Evolutionary conservation across 805 yeast species (phyloP).

Genomic region (Candida saitoana): DNA sequence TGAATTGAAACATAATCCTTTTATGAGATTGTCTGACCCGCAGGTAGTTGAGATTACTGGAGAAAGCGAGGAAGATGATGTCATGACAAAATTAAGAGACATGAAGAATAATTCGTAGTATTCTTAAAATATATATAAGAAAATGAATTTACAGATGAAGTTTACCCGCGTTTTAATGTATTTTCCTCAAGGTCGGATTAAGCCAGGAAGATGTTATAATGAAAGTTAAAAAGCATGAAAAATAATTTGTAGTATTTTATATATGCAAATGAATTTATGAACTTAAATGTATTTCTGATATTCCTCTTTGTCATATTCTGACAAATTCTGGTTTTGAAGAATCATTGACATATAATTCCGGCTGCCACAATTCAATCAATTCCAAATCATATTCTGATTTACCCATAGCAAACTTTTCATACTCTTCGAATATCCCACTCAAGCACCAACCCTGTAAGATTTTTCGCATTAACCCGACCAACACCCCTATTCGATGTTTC

Average conservation of each 20-base stretch:
- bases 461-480: slow-evolving; percentile 88
- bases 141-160: too few species aligned
- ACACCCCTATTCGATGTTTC: slow-evolving; percentile 91
- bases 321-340: slow-evolving; percentile 63
- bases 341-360: slow-evolving; percentile 47
- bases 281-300: too few species aligned
- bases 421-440: slow-evolving; percentile 91
- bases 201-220: too few species aligned
- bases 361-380: slow-evolving; percentile 79
- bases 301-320: slow-evolving; percentile 22
- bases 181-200: too few species aligned
- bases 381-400: slow-evolving; percentile 91
- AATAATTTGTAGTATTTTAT: too few species aligned
- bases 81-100: slow-evolving; percentile 71
- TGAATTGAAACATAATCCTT: slow-evolving; percentile 82
- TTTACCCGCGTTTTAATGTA: too few species aligned
- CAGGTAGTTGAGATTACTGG: slow-evolving; percentile 59
- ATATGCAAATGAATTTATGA: background rate
- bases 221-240: background rate
- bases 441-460: slow-evolving; percentile 88
- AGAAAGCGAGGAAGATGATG: slow-evolving; percentile 42
- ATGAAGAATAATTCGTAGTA: slow-evolving; percentile 59
- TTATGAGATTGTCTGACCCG: slow-evolving; percentile 73
- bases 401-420: slow-evolving; percentile 87
- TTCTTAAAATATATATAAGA: too few species aligned